Evolutionary conservation across 2,329 filamentous ascomycete genomes (phyloP).

Genomic region (Clathrospora elynae): DNA sequence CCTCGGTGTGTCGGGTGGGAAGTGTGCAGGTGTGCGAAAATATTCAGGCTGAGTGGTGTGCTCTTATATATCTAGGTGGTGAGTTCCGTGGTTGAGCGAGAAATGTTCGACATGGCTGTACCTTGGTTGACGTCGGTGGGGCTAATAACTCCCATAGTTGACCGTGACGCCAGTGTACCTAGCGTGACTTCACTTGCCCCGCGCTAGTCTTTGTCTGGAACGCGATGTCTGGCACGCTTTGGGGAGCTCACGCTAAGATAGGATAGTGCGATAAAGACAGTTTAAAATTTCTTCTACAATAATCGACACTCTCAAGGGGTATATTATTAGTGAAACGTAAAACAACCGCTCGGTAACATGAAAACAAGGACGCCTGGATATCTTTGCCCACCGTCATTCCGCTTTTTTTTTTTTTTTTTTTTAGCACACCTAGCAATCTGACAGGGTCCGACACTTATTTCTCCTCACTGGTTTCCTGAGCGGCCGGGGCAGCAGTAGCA

Average conservation of each 20-base stretch:
- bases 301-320: slow-evolving; percentile 25
- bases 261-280: background rate
- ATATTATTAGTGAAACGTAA: slow-evolving; percentile 42
- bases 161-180: too few relatives aligned
- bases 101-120: slow-evolving; percentile 1
- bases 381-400: slow-evolving; percentile 1
- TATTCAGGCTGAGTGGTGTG: background rate
- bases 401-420: background rate
- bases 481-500: slow-evolving; percentile 2
- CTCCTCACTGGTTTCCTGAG: slow-evolving; percentile 17
- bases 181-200: slow-evolving; percentile 22
- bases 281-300: slow-evolving; percentile 1
- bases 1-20: background rate
- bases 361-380: slow-evolving; percentile 2
- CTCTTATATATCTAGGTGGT: background rate
- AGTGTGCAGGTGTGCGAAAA: background rate
- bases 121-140: slow-evolving; percentile 16
- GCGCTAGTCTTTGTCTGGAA: too few relatives aligned
- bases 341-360: slow-evolving; percentile 12
- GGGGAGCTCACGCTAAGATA: too few relatives aligned
- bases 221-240: too few relatives aligned
- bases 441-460: slow-evolving; percentile 25
- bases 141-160: slow-evolving; percentile 27
- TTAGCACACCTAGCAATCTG: background rate
- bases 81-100: slow-evolving; percentile 1